Evolutionary conservation across 2,329 filamentous ascomycete species (phyloP).

Genomic region (Diplodia intermedia): DNA sequence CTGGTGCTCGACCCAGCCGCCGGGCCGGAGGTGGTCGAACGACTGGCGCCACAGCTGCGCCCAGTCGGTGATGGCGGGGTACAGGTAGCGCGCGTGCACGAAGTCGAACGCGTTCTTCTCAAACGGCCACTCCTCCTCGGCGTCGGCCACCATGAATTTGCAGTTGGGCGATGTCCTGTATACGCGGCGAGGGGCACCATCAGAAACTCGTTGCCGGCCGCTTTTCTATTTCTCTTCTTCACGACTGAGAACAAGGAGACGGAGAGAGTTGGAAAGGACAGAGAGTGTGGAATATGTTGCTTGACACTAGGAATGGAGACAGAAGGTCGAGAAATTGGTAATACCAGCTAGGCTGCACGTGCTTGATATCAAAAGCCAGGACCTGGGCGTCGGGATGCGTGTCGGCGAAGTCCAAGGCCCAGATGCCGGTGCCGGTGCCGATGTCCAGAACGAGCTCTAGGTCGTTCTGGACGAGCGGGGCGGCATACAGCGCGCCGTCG

Average conservation of each 20-base stretch:
- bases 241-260: neutral
- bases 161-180: constrained; percentile 42
- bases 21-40: constrained; percentile 52
- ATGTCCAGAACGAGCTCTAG: constrained; percentile 39
- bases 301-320: neutral
- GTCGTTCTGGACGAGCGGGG: constrained; percentile 38
- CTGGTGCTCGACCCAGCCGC: constrained; percentile 61
- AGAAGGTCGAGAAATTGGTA: neutral
- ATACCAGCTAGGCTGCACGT: constrained; percentile 31
- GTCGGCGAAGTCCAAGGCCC: constrained; percentile 47
- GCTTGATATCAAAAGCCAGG: constrained; percentile 46
- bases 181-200: neutral
- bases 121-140: constrained; percentile 61
- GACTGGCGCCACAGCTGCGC: constrained; percentile 55
- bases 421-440: constrained; percentile 47
- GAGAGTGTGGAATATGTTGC: neutral
- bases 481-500: constrained; percentile 45
- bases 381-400: constrained; percentile 45
- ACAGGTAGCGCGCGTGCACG: constrained; percentile 62
- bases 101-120: constrained; percentile 60
- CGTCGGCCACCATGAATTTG: constrained; percentile 46
- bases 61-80: constrained; percentile 64
- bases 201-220: neutral
- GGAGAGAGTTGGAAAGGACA: neutral
- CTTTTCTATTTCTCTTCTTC: too few relatives aligned